Percentiles rank a stretch among this genome's conserved stretches.
phyloP scores from a whole-genome alignment of 805 yeast species.

The Ogataea allantospora region DNA sequence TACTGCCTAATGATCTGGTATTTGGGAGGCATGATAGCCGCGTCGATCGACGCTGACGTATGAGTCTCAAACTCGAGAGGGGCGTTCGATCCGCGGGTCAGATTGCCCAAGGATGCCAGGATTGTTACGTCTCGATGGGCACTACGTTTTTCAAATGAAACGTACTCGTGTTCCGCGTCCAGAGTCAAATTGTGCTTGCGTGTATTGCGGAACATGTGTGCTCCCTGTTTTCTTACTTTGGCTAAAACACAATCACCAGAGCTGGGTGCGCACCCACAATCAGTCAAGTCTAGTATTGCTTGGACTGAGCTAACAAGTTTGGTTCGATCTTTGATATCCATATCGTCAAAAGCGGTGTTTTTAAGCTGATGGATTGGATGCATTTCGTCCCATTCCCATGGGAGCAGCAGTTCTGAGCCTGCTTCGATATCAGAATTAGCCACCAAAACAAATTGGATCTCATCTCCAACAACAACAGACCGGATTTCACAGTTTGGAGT shows the following conservation, averaged over 20 bases:
- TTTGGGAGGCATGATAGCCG: constrained; percentile 21
- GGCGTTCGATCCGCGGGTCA: constrained; percentile 8
- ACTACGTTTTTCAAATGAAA: constrained; percentile 35
- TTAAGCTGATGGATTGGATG: constrained; percentile 71
- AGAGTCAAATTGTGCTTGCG: constrained; percentile 43
- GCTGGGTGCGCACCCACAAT: constrained; percentile 58
- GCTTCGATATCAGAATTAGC: constrained; percentile 55
- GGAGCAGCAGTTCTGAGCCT: constrained; percentile 72
- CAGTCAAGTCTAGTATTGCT: constrained; percentile 53
- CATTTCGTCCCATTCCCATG: constrained; percentile 84
- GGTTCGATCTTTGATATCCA: constrained; percentile 52
- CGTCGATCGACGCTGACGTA: constrained; percentile 16
- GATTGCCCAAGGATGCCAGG: constrained; percentile 7
- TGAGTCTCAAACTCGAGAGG: constrained; percentile 4
- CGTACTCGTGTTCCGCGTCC: constrained; percentile 30
- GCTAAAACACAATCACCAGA: constrained; percentile 54
- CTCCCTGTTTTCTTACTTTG: constrained; percentile 61
- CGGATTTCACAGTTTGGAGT: constrained; percentile 69
- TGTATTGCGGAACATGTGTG: constrained; percentile 57
- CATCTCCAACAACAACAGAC: constrained; percentile 41
- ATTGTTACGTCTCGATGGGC: constrained; percentile 24
- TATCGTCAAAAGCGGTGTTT: constrained; percentile 50
- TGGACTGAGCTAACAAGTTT: constrained; percentile 60
- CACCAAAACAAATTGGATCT: constrained; percentile 51
- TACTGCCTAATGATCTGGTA: constrained; percentile 23